Conservation (phyloP, 2,329 filamentous ascomycete species). For the Fonsecaea nubica region DNA sequence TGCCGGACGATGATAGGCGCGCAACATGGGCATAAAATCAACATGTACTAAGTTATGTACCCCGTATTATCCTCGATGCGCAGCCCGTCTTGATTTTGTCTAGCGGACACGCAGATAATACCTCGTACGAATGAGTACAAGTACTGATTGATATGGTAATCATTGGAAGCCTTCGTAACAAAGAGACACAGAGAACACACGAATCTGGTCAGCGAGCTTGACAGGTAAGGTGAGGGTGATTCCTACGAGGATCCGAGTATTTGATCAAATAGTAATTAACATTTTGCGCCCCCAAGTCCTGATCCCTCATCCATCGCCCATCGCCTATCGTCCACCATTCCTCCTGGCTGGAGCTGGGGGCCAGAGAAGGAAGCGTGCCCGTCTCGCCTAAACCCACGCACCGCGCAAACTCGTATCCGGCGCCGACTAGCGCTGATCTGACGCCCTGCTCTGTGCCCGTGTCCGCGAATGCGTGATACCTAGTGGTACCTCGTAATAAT, state of each 20-base stretch:
- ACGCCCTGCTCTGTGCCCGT: not conserved
- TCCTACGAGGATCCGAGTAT: too few relatives aligned
- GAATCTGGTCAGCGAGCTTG: too few relatives aligned
- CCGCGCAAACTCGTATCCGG: not conserved
- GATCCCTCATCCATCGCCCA: not conserved
- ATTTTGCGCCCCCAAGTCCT: not conserved
- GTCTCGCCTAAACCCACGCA: not conserved
- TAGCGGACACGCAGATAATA: too few relatives aligned
- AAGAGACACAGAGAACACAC: too few relatives aligned
- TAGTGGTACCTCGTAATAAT: not conserved
- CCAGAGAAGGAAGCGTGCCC: not conserved
- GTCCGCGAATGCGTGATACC: not conserved
- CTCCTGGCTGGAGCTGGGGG: not conserved
- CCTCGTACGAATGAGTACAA: too few relatives aligned
- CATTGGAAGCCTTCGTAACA: too few relatives aligned
- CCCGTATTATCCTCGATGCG: too few relatives aligned
- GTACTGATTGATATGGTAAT: too few relatives aligned
- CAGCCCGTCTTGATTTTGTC: not conserved
- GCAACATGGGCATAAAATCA: not conserved
- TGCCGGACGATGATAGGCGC: slow-evolving; percentile 40
- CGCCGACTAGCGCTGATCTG: slow-evolving; percentile 4
- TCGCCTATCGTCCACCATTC: too few relatives aligned
- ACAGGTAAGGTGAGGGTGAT: too few relatives aligned
- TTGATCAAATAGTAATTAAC: not conserved
- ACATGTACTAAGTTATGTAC: too few relatives aligned